Evolutionary conservation across 2,329 filamentous ascomycete species (phyloP).

Genomic region (Lecanoromycetidae sp.): DNA sequence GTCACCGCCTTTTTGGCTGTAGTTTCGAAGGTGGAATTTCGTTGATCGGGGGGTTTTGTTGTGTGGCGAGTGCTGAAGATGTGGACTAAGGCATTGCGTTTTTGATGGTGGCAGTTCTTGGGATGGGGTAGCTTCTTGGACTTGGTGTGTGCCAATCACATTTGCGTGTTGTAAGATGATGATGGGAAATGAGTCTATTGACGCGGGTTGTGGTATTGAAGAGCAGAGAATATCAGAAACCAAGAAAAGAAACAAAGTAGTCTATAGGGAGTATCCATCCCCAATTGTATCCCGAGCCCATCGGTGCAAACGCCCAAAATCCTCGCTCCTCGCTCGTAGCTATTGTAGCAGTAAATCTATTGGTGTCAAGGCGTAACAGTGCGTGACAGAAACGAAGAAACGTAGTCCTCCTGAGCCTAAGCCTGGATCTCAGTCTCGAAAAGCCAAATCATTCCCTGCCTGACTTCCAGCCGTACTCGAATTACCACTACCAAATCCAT

Average conservation of each 20-base stretch:
- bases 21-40: too few relatives aligned
- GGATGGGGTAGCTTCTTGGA: too few relatives aligned
- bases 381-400: background rate
- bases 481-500: slow-evolving; percentile 59
- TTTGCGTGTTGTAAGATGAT: too few relatives aligned
- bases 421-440: background rate
- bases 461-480: slow-evolving; percentile 56
- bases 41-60: too few relatives aligned
- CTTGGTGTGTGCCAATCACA: too few relatives aligned
- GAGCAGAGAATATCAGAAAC: background rate
- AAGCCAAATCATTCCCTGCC: slow-evolving; percentile 10
- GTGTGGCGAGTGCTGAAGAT: too few relatives aligned
- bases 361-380: background rate
- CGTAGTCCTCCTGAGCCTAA: background rate
- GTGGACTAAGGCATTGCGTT: too few relatives aligned
- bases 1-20: too few relatives aligned
- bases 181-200: too few relatives aligned
- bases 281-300: background rate
- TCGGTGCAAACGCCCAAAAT: background rate
- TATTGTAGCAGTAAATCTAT: background rate
- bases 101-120: too few relatives aligned
- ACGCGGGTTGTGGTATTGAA: too few relatives aligned
- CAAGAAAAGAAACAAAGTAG: slow-evolving; percentile 2
- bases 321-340: slow-evolving; percentile 2
- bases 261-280: slow-evolving; percentile 6